Evolutionary conservation across 176 grass and related monocot species (phyloP).

Genomic region (Ampelocalamus luodianensis): DNA sequence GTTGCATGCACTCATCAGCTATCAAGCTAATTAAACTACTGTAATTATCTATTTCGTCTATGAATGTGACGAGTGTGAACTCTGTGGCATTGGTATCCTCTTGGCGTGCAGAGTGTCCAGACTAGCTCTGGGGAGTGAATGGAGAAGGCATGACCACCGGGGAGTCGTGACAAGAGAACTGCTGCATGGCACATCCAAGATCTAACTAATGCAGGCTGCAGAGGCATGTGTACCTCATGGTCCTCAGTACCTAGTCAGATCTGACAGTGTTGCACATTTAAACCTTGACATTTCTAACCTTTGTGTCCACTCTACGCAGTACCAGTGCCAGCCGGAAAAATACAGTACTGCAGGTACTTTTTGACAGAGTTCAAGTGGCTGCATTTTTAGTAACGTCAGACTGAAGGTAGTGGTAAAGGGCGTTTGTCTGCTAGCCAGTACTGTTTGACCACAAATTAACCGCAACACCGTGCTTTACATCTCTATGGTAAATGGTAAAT

Average conservation of each 20-base stretch:
- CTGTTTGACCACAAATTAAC: neutral
- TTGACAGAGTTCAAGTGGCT: slow-evolving; percentile 36
- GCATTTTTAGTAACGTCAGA: slow-evolving; percentile 21
- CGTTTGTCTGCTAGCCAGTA: neutral
- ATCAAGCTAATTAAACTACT: neutral
- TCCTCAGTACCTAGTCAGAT: slow-evolving; percentile 32
- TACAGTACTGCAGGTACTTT: neutral
- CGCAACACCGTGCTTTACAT: neutral
- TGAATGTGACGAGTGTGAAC: neutral
- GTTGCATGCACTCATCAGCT: neutral
- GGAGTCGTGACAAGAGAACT: neutral
- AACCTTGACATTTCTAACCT: slow-evolving; percentile 6
- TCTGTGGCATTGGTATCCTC: neutral
- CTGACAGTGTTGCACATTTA: slow-evolving; percentile 32
- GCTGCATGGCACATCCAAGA: slow-evolving; percentile 40
- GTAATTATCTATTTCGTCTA: neutral
- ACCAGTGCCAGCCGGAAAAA: neutral
- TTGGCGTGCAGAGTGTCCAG: neutral
- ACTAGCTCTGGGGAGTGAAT: neutral
- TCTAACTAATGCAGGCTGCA: slow-evolving; percentile 15
- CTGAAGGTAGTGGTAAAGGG: neutral
- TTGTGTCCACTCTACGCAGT: slow-evolving; percentile 14
- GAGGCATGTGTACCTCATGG: slow-evolving; percentile 25
- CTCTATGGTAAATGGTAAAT: neutral
- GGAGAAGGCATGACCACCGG: neutral